These are phyloP conservation scores for Babesia ovis DNA, from an alignment of 169 alveolate genomes.

Conservation along the genomic window DNA sequence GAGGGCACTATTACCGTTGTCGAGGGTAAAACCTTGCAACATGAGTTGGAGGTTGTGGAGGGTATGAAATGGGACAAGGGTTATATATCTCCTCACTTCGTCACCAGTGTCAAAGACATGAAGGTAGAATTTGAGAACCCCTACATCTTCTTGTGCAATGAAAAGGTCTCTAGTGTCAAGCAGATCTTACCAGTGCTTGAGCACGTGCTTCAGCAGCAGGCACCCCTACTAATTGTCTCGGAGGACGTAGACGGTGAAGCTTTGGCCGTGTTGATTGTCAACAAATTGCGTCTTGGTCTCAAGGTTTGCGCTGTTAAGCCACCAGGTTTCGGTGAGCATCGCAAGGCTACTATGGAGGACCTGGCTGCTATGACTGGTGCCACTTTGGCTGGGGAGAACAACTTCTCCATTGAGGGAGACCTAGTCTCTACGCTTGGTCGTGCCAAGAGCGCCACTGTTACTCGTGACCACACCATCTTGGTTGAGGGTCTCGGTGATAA, in stretches of 20 bases:
- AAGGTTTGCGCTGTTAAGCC: slow-evolving; percentile 97
- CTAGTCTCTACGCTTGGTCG: slow-evolving; percentile 85
- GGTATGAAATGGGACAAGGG: slow-evolving; percentile 98
- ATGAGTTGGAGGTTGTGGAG: slow-evolving; percentile 97
- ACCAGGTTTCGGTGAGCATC: slow-evolving; percentile 97
- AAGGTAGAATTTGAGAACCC: slow-evolving; percentile 96
- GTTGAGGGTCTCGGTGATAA: slow-evolving; percentile 95
- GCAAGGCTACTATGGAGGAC: slow-evolving; percentile 94
- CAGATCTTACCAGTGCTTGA: slow-evolving; percentile 94
- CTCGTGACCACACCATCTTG: slow-evolving; percentile 97
- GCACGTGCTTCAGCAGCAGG: slow-evolving; percentile 90
- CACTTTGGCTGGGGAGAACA: slow-evolving; percentile 89
- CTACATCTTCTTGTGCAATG: slow-evolving; percentile 91
- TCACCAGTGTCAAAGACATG: slow-evolving; percentile 93
- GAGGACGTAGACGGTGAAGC: slow-evolving; percentile 99
- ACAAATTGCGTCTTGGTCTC: slow-evolving; percentile 96
- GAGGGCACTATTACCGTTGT: slow-evolving; percentile 98
- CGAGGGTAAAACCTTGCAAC: slow-evolving; percentile 97
- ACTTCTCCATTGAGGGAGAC: slow-evolving; percentile 80
- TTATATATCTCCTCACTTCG: slow-evolving; percentile 97
- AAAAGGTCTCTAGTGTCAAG: slow-evolving; percentile 90
- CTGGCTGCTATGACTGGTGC: slow-evolving; percentile 96
- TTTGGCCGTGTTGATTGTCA: slow-evolving; percentile 96
- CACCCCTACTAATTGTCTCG: slow-evolving; percentile 94
- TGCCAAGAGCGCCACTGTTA: slow-evolving; percentile 92